Conservation (phyloP, 306 rosid species). For the Mimosa pudica region DNA sequence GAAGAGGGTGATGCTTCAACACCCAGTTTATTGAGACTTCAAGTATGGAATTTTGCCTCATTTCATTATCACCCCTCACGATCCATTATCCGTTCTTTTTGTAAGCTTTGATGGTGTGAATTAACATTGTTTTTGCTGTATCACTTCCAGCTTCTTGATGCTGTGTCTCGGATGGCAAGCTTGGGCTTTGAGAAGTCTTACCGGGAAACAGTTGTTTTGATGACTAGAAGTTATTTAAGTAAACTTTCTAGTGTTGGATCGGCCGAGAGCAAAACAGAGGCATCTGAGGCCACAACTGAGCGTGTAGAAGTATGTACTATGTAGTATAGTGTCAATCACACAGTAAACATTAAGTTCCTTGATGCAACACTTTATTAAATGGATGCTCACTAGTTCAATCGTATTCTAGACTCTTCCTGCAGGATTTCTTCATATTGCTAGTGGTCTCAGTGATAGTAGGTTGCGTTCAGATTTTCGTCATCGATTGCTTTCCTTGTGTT, state of each 20-base stretch:
- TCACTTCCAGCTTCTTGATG: slow-evolving; percentile 86
- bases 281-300: slow-evolving; percentile 87
- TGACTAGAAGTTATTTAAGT: slow-evolving; percentile 94
- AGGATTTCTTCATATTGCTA: slow-evolving; percentile 85
- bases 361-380: slow-evolving; percentile 43
- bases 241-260: slow-evolving; percentile 90
- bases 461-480: slow-evolving; percentile 90
- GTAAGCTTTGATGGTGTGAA: slow-evolving; percentile 15
- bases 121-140: slow-evolving; percentile 33
- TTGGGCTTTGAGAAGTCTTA: slow-evolving; percentile 98
- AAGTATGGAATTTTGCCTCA: slow-evolving; percentile 63
- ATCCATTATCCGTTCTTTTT: slow-evolving; percentile 29
- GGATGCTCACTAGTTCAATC: slow-evolving; percentile 90
- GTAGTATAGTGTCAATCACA: slow-evolving; percentile 40
- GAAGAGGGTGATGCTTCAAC: slow-evolving; percentile 99
- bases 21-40: slow-evolving; percentile 92
- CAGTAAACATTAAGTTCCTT: slow-evolving; percentile 45
- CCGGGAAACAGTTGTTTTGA: slow-evolving; percentile 93
- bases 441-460: slow-evolving; percentile 68
- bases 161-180: slow-evolving; percentile 95
- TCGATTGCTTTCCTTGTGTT: slow-evolving; percentile 87
- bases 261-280: slow-evolving; percentile 88
- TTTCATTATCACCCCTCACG: slow-evolving; percentile 14
- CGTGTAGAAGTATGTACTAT: slow-evolving; percentile 82
- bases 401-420: slow-evolving; percentile 98